phyloP scores from a whole-genome alignment of 805 yeast species.

The Monosporozyma unispora region DNA sequence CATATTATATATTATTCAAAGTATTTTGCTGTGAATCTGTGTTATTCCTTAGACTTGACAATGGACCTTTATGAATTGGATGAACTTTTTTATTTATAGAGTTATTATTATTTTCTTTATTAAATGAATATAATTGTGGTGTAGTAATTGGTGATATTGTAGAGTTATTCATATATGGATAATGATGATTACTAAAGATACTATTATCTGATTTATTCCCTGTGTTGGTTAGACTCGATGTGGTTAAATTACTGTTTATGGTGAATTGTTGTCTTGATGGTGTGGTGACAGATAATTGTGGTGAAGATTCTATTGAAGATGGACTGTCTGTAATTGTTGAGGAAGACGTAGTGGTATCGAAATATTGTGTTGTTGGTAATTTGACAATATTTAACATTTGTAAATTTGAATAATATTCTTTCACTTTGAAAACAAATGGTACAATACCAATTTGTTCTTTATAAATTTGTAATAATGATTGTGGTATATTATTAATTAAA shows the following conservation, averaged over 20 bases:
- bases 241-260: not conserved
- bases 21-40: not conserved
- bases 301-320: conserved; percentile 19
- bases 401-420: conserved; percentile 13
- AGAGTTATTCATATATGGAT: conserved; percentile 11
- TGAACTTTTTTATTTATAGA: not conserved
- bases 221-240: conserved; percentile 20
- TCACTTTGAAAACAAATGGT: conserved; percentile 18
- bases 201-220: conserved; percentile 28
- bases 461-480: conserved; percentile 19
- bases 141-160: conserved; percentile 26
- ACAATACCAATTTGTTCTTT: conserved; percentile 18
- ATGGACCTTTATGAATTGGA: not conserved
- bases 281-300: conserved; percentile 17
- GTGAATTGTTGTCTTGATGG: not conserved
- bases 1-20: not conserved
- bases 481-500: conserved; percentile 18
- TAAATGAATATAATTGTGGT: conserved; percentile 22
- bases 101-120: conserved; percentile 8
- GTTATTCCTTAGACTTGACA: not conserved
- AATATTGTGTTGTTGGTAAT: conserved; percentile 5
- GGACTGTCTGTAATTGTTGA: conserved; percentile 11
- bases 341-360: no score
- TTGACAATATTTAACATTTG: conserved; percentile 9
- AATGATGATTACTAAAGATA: conserved; percentile 20